These are phyloP conservation scores for Leishmania mexicana DNA, from an alignment of 208 protist genomes.

Conservation along the genomic window DNA sequence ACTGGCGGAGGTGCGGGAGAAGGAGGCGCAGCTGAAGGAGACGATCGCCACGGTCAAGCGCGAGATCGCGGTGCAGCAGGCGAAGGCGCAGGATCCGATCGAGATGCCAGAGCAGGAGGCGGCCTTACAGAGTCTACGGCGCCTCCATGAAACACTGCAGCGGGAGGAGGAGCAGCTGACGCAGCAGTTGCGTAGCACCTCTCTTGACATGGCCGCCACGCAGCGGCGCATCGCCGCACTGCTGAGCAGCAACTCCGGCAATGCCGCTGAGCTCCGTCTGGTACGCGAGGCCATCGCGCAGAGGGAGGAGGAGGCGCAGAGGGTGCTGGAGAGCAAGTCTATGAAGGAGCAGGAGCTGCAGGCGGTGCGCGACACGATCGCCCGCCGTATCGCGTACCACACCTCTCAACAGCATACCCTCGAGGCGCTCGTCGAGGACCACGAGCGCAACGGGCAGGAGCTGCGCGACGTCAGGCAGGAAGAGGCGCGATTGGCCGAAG, in stretches of 20 bases:
- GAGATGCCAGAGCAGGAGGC: slow-evolving; percentile 94
- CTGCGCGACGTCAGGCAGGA: slow-evolving; percentile 42
- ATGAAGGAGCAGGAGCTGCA: slow-evolving; percentile 86
- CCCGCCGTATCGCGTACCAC: slow-evolving; percentile 33
- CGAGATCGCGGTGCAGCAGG: slow-evolving; percentile 94
- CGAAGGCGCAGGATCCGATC: slow-evolving; percentile 85
- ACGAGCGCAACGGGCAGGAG: slow-evolving; percentile 48
- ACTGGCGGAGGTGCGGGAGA: slow-evolving; percentile 90
- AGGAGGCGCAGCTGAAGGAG: slow-evolving; percentile 94
- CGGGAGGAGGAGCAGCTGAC: slow-evolving; percentile 90
- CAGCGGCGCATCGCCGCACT: slow-evolving; percentile 59
- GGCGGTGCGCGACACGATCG: slow-evolving; percentile 60
- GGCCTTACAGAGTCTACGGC: slow-evolving; percentile 91
- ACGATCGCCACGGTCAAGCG: slow-evolving; percentile 93
- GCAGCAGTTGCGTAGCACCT: slow-evolving; percentile 51
- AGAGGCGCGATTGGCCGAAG: slow-evolving; percentile 67
- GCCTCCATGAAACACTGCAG: slow-evolving; percentile 90
- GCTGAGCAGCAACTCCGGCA: slow-evolving; percentile 43
- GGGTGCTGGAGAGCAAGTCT: slow-evolving; percentile 57
- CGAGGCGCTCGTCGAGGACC: slow-evolving; percentile 65
- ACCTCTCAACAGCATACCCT: slow-evolving; percentile 50
- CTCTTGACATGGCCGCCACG: slow-evolving; percentile 48
- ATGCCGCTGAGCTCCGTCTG: slow-evolving; percentile 53
- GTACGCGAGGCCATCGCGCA: slow-evolving; percentile 44
- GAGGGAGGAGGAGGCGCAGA: slow-evolving; percentile 65